Base-by-base conservation (phyloP, 2,329 filamentous ascomycete species). In the Fusarium sp. region DNA sequence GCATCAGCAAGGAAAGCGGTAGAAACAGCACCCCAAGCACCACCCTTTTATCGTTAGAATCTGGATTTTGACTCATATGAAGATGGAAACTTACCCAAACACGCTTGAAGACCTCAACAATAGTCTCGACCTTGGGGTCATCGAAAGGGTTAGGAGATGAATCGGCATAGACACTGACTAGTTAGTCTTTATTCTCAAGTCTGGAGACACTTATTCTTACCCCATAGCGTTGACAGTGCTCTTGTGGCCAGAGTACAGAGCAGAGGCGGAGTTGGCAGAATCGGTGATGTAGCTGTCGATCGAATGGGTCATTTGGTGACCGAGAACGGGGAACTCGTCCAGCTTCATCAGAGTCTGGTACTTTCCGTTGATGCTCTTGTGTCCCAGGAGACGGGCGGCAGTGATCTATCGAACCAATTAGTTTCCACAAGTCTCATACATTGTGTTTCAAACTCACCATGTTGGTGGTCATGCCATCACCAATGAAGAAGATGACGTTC, bases 271-370 rank as follows among this genome's bases (percentile, higher is more conserved):
- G 83, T 96, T 96, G 81, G 93, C 93, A 67, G 91, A 93, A 80
- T 96, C 93, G 40, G 93, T 96, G 78, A 96, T 95, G 85, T 93
- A 95, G 53, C 86, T 90, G 82, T 95, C 93, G 77, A 96, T 89
- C 3, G 92, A 95, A 81, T 95, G 93, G 14, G 93, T 95, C 91
- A 96, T 95, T 82, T 95, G 93, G 80, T 97, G 93, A 23, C 93
- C 93, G 14, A 95, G 79, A n/a, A 95, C 88, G 5, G 93, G 93
- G 82, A 96, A 96, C 77, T 94, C 87, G 83, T 97, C 93, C 84
- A 97, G 85, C 77, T 89, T 86, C 86, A 97, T 87, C 61, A 85
- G 87, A 62, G 87, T 89, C 84, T 93, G 90, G 80, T 95, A 97
- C 80, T 92, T 93, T 74, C 93, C 93, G 77, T 97, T 96, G 85